Conservation (phyloP, 352 stramenopile genomes). For the Phytophthora nicotianae region DNA sequence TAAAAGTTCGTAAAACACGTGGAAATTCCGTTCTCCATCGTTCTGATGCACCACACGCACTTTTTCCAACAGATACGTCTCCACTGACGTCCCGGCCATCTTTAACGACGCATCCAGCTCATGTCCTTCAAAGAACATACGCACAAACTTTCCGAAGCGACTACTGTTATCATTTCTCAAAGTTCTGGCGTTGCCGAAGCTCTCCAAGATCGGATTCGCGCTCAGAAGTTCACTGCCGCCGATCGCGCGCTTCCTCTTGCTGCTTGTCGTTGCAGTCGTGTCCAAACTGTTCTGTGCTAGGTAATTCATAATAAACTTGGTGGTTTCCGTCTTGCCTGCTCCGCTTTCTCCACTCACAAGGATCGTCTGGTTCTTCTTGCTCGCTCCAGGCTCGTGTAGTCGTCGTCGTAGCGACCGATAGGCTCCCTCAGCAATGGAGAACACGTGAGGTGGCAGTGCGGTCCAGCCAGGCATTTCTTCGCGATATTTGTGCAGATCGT, state of each 20-base stretch:
- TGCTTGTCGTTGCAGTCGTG: constrained; percentile 7
- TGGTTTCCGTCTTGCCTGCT: constrained; percentile 96
- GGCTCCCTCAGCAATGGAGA: constrained; percentile 73
- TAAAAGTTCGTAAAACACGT: constrained; percentile 85
- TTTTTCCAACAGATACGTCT: constrained; percentile 95
- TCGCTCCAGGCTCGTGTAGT: constrained; percentile 53
- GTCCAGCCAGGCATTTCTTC: constrained; percentile 32
- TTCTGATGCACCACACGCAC: constrained; percentile 85
- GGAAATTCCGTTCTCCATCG: constrained; percentile 78
- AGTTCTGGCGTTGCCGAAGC: constrained; percentile 84
- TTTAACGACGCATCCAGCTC: constrained; percentile 36
- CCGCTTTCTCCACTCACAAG: constrained; percentile 96
- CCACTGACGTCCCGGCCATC: constrained; percentile 75
- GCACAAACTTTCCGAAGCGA: constrained; percentile 89
- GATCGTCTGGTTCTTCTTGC: constrained; percentile 91
- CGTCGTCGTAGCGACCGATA: constrained; percentile 60
- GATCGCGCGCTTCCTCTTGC: constrained; percentile 34
- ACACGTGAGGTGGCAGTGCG: constrained; percentile 77
- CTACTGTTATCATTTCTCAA: constrained; percentile 86
- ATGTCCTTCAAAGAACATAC: constrained; percentile 77
- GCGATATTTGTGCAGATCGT: constrained; percentile 53
- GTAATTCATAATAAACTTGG: constrained; percentile 91
- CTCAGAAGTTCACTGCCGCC: constrained; percentile 73
- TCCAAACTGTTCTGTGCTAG: constrained; percentile 39
- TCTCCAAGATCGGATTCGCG: constrained; percentile 86